Evolutionary conservation across 208 protist species (phyloP), one percentile per base, ranked within the genome.

Genomic region (Trypanosoma mega): DNA sequence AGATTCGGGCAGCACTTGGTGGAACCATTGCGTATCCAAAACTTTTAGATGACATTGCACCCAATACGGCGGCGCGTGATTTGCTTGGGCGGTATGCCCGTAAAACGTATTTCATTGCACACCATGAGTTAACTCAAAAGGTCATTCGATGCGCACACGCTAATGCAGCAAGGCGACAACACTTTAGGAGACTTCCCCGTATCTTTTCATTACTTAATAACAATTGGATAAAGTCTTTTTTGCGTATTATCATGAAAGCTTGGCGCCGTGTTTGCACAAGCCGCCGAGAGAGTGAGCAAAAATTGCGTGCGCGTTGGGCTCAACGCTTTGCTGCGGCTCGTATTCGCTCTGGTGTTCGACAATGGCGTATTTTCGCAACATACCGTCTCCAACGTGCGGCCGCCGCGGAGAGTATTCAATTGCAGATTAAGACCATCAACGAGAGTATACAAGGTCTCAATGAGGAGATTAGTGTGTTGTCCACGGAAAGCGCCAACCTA

Each of bases 31-130:
- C 43, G 36, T 72, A 69, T 26, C 43, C 61, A 3, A 18, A 20
- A n/a, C 11, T 71, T 4, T 37, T 74, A 24, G 5, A 73, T 24
- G 43, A 63, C n/a, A 36, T 72, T 39, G 39, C 47, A 9, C 16
- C 37, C 3, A 48, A 56, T 37, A 34, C 54, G 12, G 3, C 70
- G 7, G 30, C 46, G 16, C 37, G 43, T 14, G 6, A 52, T 26
- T 30, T 76, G 29, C 63, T 93, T 27, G 33, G 44, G 26, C 87
- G 73, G 0, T 93, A 82, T 51, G 77, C 78, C 11, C 80, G 81
- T 18, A 85, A 82, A 68, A 71, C 87, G 2, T 91, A 78, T 68
- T 87, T 88, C 66, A 45, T 87, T 9, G 87, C 87, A 8, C 82
- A 90, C 64, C 61, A 80, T 49, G 72, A 85, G 30, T 53, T 90